Base-by-base conservation (phyloP, 495 filamentous ascomycete species). In the Neurospora sp. region DNA sequence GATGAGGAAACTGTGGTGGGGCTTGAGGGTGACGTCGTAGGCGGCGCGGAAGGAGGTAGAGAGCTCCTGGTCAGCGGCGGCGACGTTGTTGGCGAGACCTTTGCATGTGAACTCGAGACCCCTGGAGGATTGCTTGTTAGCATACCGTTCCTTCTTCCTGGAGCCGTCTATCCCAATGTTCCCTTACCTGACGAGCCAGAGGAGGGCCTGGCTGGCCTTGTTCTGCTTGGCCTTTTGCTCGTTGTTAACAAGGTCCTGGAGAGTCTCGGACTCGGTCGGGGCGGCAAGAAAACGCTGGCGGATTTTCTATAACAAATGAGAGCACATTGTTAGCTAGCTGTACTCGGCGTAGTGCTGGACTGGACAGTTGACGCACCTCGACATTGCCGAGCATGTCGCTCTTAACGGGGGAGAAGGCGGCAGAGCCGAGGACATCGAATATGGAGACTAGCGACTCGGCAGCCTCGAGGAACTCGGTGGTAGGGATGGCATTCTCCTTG, bases 101-200 rank as follows among this genome's bases (percentile, higher is more conserved):
- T 92, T 87, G 76, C 89, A 87, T 40, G 95, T 98, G 86, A 99
- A 98, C 73, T 97, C 92, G 79, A 98, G 90, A 65, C 93, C 95
- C 65, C 95, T 97, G 77, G 72, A 22, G 5, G 1, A 4, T 68
- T n/a, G 20, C 35, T 12, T 22, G 74, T 40, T 9, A 73, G 41
- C 72, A 41, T 75, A 71, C 37, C 68, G 45, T 69, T 72, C 61
- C 53, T 72, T 71, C 27, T 48, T 18, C 0, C 41, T 40, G 44
- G 4, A n/a, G 4, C 27, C 40, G 4, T 45, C 3, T n/a, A 8
- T 16, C 2, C 69, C 42, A 68, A 48, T 69, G 41, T 73, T 38
- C 68, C 68, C 83, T 73, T 85, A 97, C 95, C 96, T 93, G 59
- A 89, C 87, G 38, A 99, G 88, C 96, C 96, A 99, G 31, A 97